Conservation (phyloP, 208 protist species). For the Polymyxa betae region DNA sequence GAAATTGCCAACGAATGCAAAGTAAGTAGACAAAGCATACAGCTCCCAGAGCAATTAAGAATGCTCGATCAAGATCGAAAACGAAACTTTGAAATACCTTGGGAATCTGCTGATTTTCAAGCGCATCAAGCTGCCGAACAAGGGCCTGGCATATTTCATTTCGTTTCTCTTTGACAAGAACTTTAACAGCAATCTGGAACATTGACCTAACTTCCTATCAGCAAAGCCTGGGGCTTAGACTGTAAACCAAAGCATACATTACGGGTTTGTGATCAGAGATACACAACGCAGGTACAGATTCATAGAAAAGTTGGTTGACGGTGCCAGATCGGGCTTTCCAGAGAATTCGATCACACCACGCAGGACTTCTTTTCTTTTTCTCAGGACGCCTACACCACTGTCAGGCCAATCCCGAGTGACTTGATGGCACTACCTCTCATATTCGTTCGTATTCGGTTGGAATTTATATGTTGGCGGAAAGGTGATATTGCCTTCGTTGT, state of each 20-base stretch:
- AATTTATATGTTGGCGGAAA: slow-evolving; percentile 55
- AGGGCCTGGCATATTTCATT: background rate
- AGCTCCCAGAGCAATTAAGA: too few relatives aligned
- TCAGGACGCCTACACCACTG: background rate
- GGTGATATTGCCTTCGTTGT: background rate
- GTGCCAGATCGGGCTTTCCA: background rate
- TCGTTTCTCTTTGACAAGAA: background rate
- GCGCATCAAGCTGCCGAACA: background rate
- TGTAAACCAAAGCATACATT: slow-evolving; percentile 1
- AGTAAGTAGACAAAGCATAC: too few relatives aligned
- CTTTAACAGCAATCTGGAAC: background rate
- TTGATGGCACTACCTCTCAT: background rate
- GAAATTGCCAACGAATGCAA: too few relatives aligned
- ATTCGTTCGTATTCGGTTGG: slow-evolving; percentile 48
- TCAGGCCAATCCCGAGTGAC: background rate
- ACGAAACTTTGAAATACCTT: background rate
- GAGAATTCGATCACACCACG: slow-evolving; percentile 46
- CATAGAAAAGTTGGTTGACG: background rate
- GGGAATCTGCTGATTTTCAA: slow-evolving; percentile 2
- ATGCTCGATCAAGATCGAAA: background rate
- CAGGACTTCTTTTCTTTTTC: slow-evolving; percentile 25
- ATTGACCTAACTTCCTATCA: too few relatives aligned
- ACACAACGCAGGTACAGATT: background rate
- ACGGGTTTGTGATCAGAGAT: background rate
- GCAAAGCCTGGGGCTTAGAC: too few relatives aligned